phyloP scores from a whole-genome alignment of 1,284 basidiomycete species.

The Ceratobasidium sp. region DNA sequence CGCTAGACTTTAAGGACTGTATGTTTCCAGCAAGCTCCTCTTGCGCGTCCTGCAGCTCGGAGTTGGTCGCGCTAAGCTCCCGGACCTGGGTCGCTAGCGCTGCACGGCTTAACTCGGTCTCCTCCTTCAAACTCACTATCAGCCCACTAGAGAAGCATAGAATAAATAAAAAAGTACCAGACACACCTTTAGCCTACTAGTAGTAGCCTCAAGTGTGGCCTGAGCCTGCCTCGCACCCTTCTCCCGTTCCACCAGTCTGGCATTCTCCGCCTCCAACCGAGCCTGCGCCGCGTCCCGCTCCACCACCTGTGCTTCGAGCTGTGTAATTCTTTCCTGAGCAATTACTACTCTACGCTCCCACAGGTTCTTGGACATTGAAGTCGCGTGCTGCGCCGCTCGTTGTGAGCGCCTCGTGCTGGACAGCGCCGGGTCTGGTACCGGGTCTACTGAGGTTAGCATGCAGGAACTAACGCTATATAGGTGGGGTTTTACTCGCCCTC shows the following conservation, averaged over 20 bases:
- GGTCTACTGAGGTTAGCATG: not conserved
- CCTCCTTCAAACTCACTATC: constrained; percentile 64
- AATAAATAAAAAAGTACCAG: constrained; percentile 69
- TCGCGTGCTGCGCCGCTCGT: constrained; percentile 64
- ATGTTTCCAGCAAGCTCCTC: constrained; percentile 58
- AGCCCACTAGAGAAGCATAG: constrained; percentile 62
- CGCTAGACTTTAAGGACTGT: constrained; percentile 16
- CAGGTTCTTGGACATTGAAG: constrained; percentile 65
- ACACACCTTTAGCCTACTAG: constrained; percentile 66
- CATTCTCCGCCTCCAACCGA: constrained; percentile 28
- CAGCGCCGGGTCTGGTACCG: constrained; percentile 25
- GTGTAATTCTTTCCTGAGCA: constrained; percentile 57
- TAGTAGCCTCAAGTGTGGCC: constrained; percentile 68
- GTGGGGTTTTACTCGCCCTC: constrained; percentile 23
- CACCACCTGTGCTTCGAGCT: constrained; percentile 28
- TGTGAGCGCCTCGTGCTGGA: constrained; percentile 40
- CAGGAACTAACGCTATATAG: not conserved
- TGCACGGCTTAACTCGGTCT: constrained; percentile 67
- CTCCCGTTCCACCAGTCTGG: constrained; percentile 27
- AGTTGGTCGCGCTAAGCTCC: constrained; percentile 57
- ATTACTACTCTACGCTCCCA: constrained; percentile 70
- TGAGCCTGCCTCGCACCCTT: constrained; percentile 53
- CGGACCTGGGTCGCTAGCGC: constrained; percentile 71
- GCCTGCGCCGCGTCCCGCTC: constrained; percentile 19
- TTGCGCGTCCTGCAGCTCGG: constrained; percentile 62